Evolutionary conservation across 148 eudicot species (phyloP), one percentile per base, ranked within the genome.

Genomic region (Cornus kousa): DNA sequence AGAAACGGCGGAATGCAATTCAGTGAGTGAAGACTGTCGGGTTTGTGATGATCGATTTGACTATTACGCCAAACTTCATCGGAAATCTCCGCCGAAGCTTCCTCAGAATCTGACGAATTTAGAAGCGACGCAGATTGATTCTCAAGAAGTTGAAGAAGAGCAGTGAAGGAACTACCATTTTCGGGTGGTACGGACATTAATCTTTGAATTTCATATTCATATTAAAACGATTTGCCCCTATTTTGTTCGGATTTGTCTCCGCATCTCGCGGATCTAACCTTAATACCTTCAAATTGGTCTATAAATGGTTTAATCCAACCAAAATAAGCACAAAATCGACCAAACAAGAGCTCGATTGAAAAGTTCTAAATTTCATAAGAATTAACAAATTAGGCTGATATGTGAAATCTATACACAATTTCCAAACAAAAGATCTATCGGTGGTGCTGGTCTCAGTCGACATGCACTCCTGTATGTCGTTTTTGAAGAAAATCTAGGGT

Each of bases 141-240:
- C 11, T 97, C 76, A 37, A 98, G 92, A 16, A 96, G 87, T 60
- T 88, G 92, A 0, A 97, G 87, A 60, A 97, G 92, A 5, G 99
- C 92, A 57, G 95, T 94, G 87, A 97, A 94, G 33, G 97, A 97
- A 81, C 77, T 89, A 14, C 78, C 85, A 37, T 43, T 72, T 8
- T 78, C 89, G 43, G 87, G 81, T 46, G 92, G 82, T 23, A 65
- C 88, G 22, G 87, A 77, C 76, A 89, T 85, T 19, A 89, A 33
- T 57, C 84, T 73, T 68, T 80, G 87, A 6, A 93, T 79, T 50
- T 91, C 92, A 20, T 89, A 94, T 7, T 77, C 77, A 16, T 86
- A 70, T 55, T 81, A 86, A 62, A 75, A 80, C n/a, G 70, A 57
- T 59, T 81, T 81, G 23, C 73, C 48, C 68, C 71, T 83, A 33